Conservation (phyloP, 371 early-diverging fungal genomes). For the Apophysomyces ossiformis region DNA sequence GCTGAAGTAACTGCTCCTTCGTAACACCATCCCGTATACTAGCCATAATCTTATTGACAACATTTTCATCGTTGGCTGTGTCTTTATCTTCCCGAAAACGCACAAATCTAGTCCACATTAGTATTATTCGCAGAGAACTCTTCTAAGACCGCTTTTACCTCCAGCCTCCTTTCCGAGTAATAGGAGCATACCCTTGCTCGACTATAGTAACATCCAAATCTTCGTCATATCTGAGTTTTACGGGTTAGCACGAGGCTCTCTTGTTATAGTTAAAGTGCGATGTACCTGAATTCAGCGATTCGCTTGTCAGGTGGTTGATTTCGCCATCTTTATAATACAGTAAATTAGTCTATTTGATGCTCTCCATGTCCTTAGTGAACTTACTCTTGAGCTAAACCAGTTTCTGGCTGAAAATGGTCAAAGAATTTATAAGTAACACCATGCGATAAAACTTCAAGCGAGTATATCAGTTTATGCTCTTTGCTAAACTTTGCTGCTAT, state of each 20-base stretch:
- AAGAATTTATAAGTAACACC: conserved; percentile 59
- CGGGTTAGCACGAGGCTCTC: not conserved
- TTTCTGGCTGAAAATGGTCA: conserved; percentile 72
- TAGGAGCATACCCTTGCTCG: conserved; percentile 66
- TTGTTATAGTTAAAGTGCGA: not conserved
- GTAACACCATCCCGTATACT: conserved; percentile 61
- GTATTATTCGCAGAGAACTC: not conserved
- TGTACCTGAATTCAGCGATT: conserved; percentile 62
- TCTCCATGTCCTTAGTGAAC: not conserved
- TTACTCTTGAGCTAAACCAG: conserved; percentile 57
- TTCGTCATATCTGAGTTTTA: conserved; percentile 54
- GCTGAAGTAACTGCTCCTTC: conserved; percentile 46
- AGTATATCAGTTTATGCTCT: conserved; percentile 70
- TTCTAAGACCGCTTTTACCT: conserved; percentile 30
- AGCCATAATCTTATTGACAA: conserved; percentile 57
- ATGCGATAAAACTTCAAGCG: conserved; percentile 59
- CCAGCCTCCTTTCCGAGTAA: conserved; percentile 65
- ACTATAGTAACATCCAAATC: conserved; percentile 62
- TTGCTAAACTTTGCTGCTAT: conserved; percentile 62
- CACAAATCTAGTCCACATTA: conserved; percentile 50
- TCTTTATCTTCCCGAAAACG: conserved; percentile 72
- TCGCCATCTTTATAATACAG: conserved; percentile 59
- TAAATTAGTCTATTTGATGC: not conserved
- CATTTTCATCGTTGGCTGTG: conserved; percentile 68
- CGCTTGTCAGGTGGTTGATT: conserved; percentile 66